Evolutionary conservation across 306 rosid genomes (phyloP).

Genomic region (Glycyrrhiza uralensis): DNA sequence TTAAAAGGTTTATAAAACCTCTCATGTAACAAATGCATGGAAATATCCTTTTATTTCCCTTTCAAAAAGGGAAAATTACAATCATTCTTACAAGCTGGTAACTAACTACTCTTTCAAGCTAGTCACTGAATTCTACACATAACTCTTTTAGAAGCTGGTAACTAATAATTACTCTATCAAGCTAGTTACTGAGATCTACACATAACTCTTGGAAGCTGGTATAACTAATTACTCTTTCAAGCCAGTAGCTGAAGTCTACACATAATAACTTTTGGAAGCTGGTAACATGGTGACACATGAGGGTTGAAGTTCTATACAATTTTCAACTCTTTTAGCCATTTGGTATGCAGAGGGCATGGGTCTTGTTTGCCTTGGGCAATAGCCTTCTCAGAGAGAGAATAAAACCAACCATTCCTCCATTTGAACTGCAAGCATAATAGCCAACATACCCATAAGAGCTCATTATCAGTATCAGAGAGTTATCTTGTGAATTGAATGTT

Average conservation of each 20-base stretch:
- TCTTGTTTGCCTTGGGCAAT: constrained; percentile 68
- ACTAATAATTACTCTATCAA: no score
- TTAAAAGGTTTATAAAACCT: no score
- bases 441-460: constrained; percentile 13
- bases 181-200: no score
- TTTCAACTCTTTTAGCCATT: constrained; percentile 76
- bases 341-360: constrained; percentile 82
- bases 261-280: background rate
- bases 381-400: constrained; percentile 68
- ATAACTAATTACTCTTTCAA: constrained; percentile 13
- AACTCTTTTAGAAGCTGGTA: background rate
- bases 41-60: no score
- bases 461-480: background rate
- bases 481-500: background rate
- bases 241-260: constrained; percentile 5
- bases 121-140: background rate
- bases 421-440: constrained; percentile 60
- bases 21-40: no score
- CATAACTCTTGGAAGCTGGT: no score
- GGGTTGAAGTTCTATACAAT: constrained; percentile 40
- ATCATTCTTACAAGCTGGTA: background rate
- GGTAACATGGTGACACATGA: background rate
- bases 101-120: background rate
- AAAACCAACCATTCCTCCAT: constrained; percentile 98
- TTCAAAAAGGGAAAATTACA: no score